A percentile compares a stretch with the other conserved stretches of the same genome.
phyloP scores from a whole-genome alignment of 805 yeast species.

The Metschnikowia drakensbergensis region DNA sequence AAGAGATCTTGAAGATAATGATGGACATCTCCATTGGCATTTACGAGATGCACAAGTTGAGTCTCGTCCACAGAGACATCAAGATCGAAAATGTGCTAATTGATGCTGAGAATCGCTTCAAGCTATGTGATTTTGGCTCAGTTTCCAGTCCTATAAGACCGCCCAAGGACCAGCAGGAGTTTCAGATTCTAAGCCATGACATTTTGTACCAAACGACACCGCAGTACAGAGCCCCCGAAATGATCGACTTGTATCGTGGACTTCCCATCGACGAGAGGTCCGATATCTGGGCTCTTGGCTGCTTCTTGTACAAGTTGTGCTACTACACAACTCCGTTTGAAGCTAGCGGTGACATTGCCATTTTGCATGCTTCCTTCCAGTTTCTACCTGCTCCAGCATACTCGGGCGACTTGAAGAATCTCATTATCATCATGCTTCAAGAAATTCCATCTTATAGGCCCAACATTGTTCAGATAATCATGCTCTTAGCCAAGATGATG shows the following conservation, averaged over 20 bases:
- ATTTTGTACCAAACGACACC: conserved; percentile 90
- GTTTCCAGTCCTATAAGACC: conserved; percentile 66
- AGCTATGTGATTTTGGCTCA: conserved; percentile 92
- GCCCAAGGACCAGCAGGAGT: conserved; percentile 71
- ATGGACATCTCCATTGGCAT: conserved; percentile 75
- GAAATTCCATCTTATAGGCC: conserved; percentile 84
- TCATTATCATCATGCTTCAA: conserved; percentile 75
- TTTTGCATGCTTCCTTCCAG: conserved; percentile 75
- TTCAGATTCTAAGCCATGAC: conserved; percentile 75
- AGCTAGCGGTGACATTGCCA: conserved; percentile 79
- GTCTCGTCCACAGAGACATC: conserved; percentile 85
- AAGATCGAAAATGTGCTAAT: conserved; percentile 93
- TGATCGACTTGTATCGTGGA: conserved; percentile 84
- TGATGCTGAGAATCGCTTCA: conserved; percentile 63
- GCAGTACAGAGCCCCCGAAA: conserved; percentile 93
- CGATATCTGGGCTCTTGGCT: conserved; percentile 96
- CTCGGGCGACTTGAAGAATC: conserved; percentile 66
- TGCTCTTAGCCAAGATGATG: conserved; percentile 54
- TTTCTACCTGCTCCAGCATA: conserved; percentile 69
- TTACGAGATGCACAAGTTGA: conserved; percentile 76
- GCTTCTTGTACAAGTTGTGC: conserved; percentile 83
- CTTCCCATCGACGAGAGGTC: conserved; percentile 86
- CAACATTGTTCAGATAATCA: conserved; percentile 77
- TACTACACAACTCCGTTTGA: conserved; percentile 96
- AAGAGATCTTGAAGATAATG: conserved; percentile 80